Evolutionary conservation across 306 rosid species (phyloP).

Genomic region (Cicer arietinum): DNA sequence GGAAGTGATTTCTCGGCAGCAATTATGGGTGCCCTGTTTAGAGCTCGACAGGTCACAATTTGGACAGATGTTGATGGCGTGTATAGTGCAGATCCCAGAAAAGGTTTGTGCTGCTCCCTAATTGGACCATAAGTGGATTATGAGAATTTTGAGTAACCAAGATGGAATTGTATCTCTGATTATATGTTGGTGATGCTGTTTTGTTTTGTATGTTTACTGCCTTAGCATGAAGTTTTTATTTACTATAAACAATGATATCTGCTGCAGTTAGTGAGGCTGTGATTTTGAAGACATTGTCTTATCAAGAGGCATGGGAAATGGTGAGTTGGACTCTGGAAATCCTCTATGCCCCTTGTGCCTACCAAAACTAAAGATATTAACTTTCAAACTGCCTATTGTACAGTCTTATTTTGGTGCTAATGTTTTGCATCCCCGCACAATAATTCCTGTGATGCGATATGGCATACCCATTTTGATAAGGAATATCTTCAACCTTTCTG

Average conservation of each 20-base stretch:
- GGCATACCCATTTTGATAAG: conserved; percentile 89
- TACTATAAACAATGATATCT: conserved; percentile 44
- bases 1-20: conserved; percentile 99
- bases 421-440: conserved; percentile 98
- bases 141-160: conserved; percentile 29
- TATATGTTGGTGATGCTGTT: conserved; percentile 22
- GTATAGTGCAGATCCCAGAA: conserved; percentile 96
- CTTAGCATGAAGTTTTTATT: conserved; percentile 27
- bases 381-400: conserved; percentile 43
- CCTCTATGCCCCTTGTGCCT: conserved; percentile 32
- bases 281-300: conserved; percentile 84
- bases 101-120: conserved; percentile 63
- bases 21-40: conserved; percentile 86
- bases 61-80: conserved; percentile 99
- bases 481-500: conserved; percentile 89
- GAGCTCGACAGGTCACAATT: conserved; percentile 85
- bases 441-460: conserved; percentile 92
- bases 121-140: conserved; percentile 24
- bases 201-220: conserved; percentile 23
- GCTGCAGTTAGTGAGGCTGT: conserved; percentile 96
- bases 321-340: conserved; percentile 53
- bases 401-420: conserved; percentile 99
- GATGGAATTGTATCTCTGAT: conserved; percentile 31
- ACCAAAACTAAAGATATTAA: conserved; percentile 42
- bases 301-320: conserved; percentile 99